phyloP scores from a whole-genome alignment of 495 filamentous ascomycete species.

The Penicillium desertorum region DNA sequence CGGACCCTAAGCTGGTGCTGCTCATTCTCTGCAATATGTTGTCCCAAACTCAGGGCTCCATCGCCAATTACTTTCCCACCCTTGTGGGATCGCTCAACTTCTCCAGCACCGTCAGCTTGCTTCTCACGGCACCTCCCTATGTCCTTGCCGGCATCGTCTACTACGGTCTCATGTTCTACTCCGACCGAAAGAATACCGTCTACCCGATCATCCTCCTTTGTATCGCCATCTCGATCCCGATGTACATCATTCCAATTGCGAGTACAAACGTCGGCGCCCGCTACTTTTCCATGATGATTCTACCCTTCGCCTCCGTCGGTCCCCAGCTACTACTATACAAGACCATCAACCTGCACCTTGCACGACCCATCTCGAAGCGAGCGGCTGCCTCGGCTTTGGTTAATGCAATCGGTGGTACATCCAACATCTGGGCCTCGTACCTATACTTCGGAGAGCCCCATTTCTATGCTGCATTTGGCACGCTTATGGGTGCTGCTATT shows the following conservation, averaged over 20 bases:
- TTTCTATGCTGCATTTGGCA: constrained; percentile 41
- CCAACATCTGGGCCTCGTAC: constrained; percentile 44
- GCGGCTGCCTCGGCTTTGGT: constrained; percentile 33
- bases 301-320: constrained; percentile 32
- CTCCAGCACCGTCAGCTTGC: constrained; percentile 52
- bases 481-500: constrained; percentile 35
- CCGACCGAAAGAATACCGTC: constrained; percentile 28
- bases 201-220: constrained; percentile 27
- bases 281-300: constrained; percentile 33
- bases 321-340: constrained; percentile 35
- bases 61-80: constrained; percentile 74
- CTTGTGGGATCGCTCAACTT: constrained; percentile 70
- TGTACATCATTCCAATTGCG: constrained; percentile 31
- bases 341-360: constrained; percentile 32
- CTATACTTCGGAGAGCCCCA: constrained; percentile 36
- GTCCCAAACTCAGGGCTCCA: constrained; percentile 30
- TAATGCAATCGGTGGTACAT: constrained; percentile 37
- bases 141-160: constrained; percentile 30
- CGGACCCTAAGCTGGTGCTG: constrained; percentile 28
- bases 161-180: constrained; percentile 29
- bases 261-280: constrained; percentile 28
- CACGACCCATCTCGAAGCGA: constrained; percentile 30
- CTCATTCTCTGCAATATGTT: constrained; percentile 33
- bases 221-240: constrained; percentile 24
- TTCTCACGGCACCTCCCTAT: constrained; percentile 27